A percentile compares a stretch with the other conserved stretches of the same genome.
Conservation (phyloP, 179 eudicot genomes). For the Beta macrorhiza region DNA sequence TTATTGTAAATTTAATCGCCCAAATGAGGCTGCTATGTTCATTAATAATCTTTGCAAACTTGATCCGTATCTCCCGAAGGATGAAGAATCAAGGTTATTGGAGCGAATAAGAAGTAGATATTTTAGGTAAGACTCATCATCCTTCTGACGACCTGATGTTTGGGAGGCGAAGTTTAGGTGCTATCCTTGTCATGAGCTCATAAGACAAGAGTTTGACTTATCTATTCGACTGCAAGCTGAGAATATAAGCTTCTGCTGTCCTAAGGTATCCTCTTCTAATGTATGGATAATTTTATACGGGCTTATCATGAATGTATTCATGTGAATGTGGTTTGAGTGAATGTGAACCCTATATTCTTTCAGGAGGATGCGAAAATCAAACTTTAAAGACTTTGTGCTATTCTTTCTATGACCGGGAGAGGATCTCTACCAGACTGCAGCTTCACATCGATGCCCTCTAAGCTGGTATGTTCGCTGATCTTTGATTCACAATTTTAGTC, state of each 20-base stretch:
- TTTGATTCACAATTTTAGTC: not conserved
- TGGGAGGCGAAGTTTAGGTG: slow-evolving; percentile 1
- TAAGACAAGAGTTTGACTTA: not conserved
- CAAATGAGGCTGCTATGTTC: slow-evolving; percentile 65
- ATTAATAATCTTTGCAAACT: slow-evolving; percentile 59
- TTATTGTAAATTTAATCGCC: slow-evolving; percentile 61
- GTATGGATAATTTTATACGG: not conserved
- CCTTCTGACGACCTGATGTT: not conserved
- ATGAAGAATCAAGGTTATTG: slow-evolving; percentile 61
- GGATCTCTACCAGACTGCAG: slow-evolving; percentile 1
- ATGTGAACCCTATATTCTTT: slow-evolving; percentile 10
- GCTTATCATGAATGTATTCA: not conserved
- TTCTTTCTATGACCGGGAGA: not conserved
- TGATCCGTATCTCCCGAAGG: slow-evolving; percentile 62
- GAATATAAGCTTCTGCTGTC: not conserved
- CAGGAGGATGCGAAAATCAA: slow-evolving; percentile 8
- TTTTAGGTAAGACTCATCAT: slow-evolving; percentile 14
- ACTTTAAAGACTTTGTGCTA: slow-evolving; percentile 9
- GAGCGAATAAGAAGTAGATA: slow-evolving; percentile 27
- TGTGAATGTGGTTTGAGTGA: not conserved
- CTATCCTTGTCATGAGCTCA: slow-evolving; percentile 1
- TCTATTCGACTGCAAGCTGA: slow-evolving; percentile 6
- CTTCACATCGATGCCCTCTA: not conserved
- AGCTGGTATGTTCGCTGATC: slow-evolving; percentile 1
- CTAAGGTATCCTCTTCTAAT: slow-evolving; percentile 19